Conservation (phyloP, 116 monocot genomes). For the Posidonia oceanica region DNA sequence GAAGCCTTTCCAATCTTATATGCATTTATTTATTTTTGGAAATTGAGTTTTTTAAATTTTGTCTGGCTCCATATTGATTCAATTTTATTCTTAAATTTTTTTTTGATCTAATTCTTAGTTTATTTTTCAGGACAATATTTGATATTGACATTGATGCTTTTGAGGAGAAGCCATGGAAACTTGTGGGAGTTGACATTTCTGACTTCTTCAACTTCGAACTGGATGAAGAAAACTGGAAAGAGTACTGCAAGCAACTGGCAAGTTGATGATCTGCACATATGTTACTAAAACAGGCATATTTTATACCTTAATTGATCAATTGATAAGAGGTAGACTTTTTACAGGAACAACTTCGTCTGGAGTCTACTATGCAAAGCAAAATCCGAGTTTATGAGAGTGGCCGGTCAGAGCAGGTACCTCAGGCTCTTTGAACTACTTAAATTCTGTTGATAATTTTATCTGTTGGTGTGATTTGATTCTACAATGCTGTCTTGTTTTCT, state of each 20-base stretch:
- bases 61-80: no score
- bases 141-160: conserved; percentile 89
- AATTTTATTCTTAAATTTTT: no score
- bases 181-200: conserved; percentile 76
- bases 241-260: conserved; percentile 75
- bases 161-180: conserved; percentile 95
- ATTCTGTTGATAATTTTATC: neutral
- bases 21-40: neutral
- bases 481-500: conserved; percentile 4
- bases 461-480: neutral
- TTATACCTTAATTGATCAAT: neutral
- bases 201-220: conserved; percentile 96
- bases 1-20: neutral
- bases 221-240: conserved; percentile 90
- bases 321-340: neutral
- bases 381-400: conserved; percentile 98
- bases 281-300: neutral
- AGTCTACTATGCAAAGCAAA: conserved; percentile 97
- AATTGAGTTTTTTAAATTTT: no score
- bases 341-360: conserved; percentile 88
- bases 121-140: conserved; percentile 65
- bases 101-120: no score
- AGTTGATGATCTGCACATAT: conserved; percentile 10
- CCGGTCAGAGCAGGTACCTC: conserved; percentile 70
- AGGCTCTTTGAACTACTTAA: neutral